Base-by-base conservation (phyloP, 176 grass and related monocot genomes). In the Coix lacrymajobi region DNA sequence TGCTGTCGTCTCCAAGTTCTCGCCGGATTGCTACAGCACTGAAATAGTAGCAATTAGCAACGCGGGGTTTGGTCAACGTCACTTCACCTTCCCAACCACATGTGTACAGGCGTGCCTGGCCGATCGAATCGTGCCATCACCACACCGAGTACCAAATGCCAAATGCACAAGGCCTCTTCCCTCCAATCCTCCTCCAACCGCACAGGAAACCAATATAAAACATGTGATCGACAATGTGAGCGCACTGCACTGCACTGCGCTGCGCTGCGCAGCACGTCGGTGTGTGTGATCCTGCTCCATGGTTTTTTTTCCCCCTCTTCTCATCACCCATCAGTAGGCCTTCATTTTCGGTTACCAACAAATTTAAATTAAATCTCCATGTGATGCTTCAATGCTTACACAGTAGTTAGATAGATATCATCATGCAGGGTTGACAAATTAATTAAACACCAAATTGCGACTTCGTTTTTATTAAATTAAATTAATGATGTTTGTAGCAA, bases 1-100 rank as follows among this genome's bases (percentile, higher is more conserved):
- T 38, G 4, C 3, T 16, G 14, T 16, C 14, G 28, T 19, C 12
- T 63, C 48, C 48, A 10, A 85, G 8, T 1, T 11, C 10, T 10
- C 14, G 26, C 8, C 29, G 20, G 2, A 37, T 22, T 68, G 30
- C 38, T 51, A 36, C 34, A 4, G 16, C 1, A 74, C 0, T 49
- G 39, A 29, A 71, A 49, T 52, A 52, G 17, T 52, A 52, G 6
- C 25, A 52, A 17, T 26, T 60, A 56, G 5, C 33, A 61, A 61
- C 20, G 7, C 44, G 28, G 36, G 36, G 66, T 75, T 89, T 68
- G 62, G 69, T 89, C 81, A 81, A 62, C 87, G 75, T 89, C 77
- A 49, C 32, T 62, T 52, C 77, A 52, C 82, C 82, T 85, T 89
- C 87, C 70, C 82, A 81, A 89, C 86, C 67, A 74, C 75, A 84